Evolutionary conservation across 805 yeast species (phyloP), one percentile per base, ranked within the genome.

Genomic region (Candida corydali): DNA sequence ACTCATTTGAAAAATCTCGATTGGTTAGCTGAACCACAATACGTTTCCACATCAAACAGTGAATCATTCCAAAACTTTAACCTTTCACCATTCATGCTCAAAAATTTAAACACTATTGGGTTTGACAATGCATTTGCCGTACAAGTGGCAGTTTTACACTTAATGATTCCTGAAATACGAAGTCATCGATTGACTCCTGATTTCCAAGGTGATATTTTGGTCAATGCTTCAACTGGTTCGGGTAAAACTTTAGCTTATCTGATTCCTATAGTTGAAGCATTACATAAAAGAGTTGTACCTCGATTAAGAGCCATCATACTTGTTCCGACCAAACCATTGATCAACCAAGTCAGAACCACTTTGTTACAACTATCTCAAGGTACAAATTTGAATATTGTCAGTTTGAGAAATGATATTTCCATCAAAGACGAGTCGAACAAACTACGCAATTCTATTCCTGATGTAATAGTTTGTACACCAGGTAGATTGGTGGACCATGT

Each of bases 201-300:
- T 37, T 66, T 75, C 28, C 65, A 68, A 39, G 91, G 91, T 17
- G 95, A 93, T 59, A 58, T 88, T 14, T 65, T 91, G 30, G 95
- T 91, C 5, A 89, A 91, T 59, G 95, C 98, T 2, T 77, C 94
- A 8, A 93, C 98, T 1, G 98, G 98, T 55, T 86, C 96, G 1
- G 98, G 98, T 70, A 93, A 93, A 55, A 93, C 98, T 0, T 65
- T 89, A 40, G 99, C 98, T 0, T 93, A 86, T 57, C 96, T 96
- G 34, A 76, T 93, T 20, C 97, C 98, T 8, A 73, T 93, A 6
- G 69, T 93, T 2, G 88, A 89, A 42, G 63, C 78, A 2, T 65
- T 91, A 36, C 62, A 69, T 11, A 58, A 62, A 7, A 71, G 96
- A 39, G 64, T 73, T 1, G 87, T 87, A 2, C 89, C 94, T 2